Evolutionary conservation across 441 rosid species (phyloP).

Genomic region (Aleurites moluccanus): DNA sequence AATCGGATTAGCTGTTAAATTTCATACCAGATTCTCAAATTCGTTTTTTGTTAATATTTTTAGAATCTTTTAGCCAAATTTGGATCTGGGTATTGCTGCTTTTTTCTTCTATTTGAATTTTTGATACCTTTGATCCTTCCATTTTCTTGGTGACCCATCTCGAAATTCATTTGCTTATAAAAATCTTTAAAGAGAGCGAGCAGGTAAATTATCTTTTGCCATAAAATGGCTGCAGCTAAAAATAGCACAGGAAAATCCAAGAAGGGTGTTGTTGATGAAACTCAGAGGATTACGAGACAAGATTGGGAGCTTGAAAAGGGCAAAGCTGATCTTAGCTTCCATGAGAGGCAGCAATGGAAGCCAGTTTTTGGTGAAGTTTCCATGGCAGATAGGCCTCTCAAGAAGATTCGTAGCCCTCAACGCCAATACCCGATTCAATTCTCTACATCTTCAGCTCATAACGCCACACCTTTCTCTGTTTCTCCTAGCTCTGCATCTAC

Average conservation of each 20-base stretch:
- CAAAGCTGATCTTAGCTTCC: constrained; percentile 32
- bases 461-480: constrained; percentile 26
- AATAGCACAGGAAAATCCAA: constrained; percentile 50
- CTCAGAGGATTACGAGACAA: constrained; percentile 1
- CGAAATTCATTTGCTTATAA: constrained; percentile 4
- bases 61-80: constrained; percentile 29
- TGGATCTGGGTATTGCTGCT: constrained; percentile 30
- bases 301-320: constrained; percentile 44
- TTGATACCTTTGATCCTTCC: constrained; percentile 29
- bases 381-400: constrained; percentile 56
- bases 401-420: constrained; percentile 63
- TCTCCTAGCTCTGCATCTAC: constrained; percentile 29
- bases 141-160: constrained; percentile 21
- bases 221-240: constrained; percentile 45
- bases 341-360: constrained; percentile 48
- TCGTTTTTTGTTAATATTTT: constrained; percentile 13
- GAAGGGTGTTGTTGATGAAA: constrained; percentile 35
- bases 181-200: constrained; percentile 35
- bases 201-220: background rate
- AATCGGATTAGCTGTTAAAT: constrained; percentile 38
- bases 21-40: constrained; percentile 34
- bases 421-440: constrained; percentile 36
- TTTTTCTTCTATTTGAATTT: background rate
- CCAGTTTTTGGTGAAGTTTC: constrained; percentile 62
- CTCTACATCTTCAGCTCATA: constrained; percentile 25